Conservation (phyloP, 805 yeast genomes). For the Candida wancherniae region DNA sequence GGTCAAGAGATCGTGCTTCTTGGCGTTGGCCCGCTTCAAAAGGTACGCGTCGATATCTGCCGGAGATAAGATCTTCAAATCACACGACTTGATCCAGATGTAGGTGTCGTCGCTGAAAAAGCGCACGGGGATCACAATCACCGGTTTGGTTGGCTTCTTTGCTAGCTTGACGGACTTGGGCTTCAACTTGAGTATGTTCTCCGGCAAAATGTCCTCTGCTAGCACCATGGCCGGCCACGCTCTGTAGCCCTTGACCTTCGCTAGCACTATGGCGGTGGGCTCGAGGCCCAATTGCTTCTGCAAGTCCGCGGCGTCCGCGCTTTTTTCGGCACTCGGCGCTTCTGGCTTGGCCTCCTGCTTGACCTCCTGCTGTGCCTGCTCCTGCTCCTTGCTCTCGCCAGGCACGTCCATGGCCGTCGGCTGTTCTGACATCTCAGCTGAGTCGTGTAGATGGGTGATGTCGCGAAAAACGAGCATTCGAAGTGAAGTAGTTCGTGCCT, state of each 20-base stretch:
- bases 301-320: slow-evolving; percentile 3
- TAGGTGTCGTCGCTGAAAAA: slow-evolving; percentile 71
- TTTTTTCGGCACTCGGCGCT: not conserved
- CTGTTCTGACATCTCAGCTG: no score
- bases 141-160: slow-evolving; percentile 14
- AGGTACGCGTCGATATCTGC: slow-evolving; percentile 41
- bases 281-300: slow-evolving; percentile 13
- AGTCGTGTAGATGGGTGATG: no score
- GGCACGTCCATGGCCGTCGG: no score
- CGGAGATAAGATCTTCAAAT: slow-evolving; percentile 42
- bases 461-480: no score
- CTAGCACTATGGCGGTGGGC: slow-evolving; percentile 41
- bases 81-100: slow-evolving; percentile 57
- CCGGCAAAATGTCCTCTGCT: slow-evolving; percentile 57
- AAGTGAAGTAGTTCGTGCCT: no score
- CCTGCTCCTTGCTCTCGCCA: no score
- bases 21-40: slow-evolving; percentile 23
- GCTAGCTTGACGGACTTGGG: slow-evolving; percentile 41
- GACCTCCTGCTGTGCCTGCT: no score
- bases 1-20: slow-evolving; percentile 42
- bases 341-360: not conserved
- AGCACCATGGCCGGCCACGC: slow-evolving; percentile 90
- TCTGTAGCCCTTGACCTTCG: slow-evolving; percentile 81
- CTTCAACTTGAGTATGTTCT: slow-evolving; percentile 42
- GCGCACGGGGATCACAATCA: slow-evolving; percentile 45